Evolutionary conservation across 495 filamentous ascomycete genomes (phyloP).

Genomic region (Barbatosphaeria neglecta): DNA sequence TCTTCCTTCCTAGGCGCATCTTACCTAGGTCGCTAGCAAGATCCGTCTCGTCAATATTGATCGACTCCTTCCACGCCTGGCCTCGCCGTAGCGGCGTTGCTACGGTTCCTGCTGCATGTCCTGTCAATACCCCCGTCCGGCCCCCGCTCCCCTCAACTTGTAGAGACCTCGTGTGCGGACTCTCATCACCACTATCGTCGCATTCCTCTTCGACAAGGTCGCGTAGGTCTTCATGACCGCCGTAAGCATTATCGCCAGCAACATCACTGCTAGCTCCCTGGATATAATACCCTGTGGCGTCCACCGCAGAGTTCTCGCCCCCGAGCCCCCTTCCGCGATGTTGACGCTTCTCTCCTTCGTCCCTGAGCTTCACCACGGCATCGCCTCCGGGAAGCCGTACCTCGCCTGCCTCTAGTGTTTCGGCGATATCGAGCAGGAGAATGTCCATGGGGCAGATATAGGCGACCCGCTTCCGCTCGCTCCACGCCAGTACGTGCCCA

Average conservation of each 20-base stretch:
- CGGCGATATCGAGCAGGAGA: slow-evolving; percentile 70
- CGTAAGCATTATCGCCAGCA: no score
- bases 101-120: background rate
- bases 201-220: slow-evolving; percentile 3
- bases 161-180: background rate
- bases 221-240: background rate
- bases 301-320: background rate
- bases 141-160: no score
- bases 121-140: background rate
- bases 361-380: slow-evolving; percentile 6
- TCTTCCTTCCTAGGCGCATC: slow-evolving; percentile 9
- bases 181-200: slow-evolving; percentile 2
- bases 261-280: slow-evolving; percentile 2
- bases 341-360: background rate
- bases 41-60: background rate
- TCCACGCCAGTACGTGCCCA: slow-evolving; percentile 85
- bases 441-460: slow-evolving; percentile 96
- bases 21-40: slow-evolving; percentile 12
- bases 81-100: slow-evolving; percentile 2
- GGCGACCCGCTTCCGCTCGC: slow-evolving; percentile 57
- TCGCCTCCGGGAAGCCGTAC: slow-evolving; percentile 41
- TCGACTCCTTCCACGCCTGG: background rate
- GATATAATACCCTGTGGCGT: background rate
- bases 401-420: slow-evolving; percentile 49
- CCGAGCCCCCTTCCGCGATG: background rate